Conservation (phyloP, 345 rosid genomes). For the Ceriops decandra region DNA sequence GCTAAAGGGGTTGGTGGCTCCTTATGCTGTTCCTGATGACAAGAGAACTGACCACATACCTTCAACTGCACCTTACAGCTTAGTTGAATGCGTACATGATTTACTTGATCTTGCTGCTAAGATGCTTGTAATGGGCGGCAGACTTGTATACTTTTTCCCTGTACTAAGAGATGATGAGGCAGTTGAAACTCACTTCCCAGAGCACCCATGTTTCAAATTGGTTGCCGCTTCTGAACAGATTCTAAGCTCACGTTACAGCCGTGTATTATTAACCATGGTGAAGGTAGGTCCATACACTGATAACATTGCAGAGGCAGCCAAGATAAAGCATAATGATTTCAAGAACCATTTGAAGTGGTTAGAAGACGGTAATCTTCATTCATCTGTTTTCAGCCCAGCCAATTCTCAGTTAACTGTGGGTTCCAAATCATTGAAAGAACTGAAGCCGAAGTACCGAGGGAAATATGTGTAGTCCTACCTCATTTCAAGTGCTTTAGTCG, state of each 20-base stretch:
- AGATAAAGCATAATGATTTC: conserved; percentile 68
- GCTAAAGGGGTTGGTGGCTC: conserved; percentile 70
- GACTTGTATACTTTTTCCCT: conserved; percentile 88
- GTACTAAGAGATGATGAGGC: conserved; percentile 65
- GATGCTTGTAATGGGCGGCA: conserved; percentile 83
- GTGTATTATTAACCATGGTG: conserved; percentile 81
- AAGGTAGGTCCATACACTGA: conserved; percentile 58
- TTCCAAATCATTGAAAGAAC: conserved; percentile 47
- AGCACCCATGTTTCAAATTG: conserved; percentile 77
- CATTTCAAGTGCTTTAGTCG: background rate
- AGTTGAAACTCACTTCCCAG: conserved; percentile 44
- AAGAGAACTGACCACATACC: conserved; percentile 90
- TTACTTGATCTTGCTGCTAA: conserved; percentile 80
- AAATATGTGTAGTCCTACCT: conserved; percentile 56
- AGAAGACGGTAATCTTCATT: conserved; percentile 83
- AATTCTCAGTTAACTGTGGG: conserved; percentile 36
- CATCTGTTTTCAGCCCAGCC: conserved; percentile 66
- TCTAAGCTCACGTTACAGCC: conserved; percentile 74
- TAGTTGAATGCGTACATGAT: conserved; percentile 87
- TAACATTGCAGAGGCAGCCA: conserved; percentile 56
- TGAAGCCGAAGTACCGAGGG: conserved; percentile 79
- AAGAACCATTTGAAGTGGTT: conserved; percentile 88
- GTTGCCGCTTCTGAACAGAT: conserved; percentile 85
- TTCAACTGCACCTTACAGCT: conserved; percentile 83
- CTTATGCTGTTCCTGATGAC: conserved; percentile 91